Evolutionary conservation across 1,284 basidiomycete genomes (phyloP), one percentile per base, ranked within the genome.

Genomic region (Somion occarium): DNA sequence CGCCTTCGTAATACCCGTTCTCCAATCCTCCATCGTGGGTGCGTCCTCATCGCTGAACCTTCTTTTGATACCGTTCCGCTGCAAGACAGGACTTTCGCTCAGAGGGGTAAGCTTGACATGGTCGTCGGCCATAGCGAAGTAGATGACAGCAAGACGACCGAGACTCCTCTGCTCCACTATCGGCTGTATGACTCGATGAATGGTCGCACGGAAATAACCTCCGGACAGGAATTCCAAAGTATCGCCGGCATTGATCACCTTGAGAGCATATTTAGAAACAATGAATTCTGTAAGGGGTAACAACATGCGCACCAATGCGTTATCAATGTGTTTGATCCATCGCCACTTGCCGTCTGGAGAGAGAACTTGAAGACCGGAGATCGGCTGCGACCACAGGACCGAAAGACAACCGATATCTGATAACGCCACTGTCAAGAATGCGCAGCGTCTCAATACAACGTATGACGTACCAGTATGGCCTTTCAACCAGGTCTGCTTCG

Each of bases 341-440:
- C 73, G 73, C 83, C 82, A 85, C 22, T 60, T 66, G 2, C 75
- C 75, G 26, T 78, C 73, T 15, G 59, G 69, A 0, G 71, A 66
- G 7, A 78, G 62, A 46, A 83, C 80, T 50, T 85, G 83, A 22
- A 85, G 68, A 0, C 72, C 80, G 11, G 76, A 68, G 2, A 84
- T 73, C 0, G 83, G 82, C 51, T 84, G 82, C 41, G 79, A 80
- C 69, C 76, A 83, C 13, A 85, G 64, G 12, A 83, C 74, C 2
- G 77, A 80, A 49, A 85, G 65, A 13, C 72, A 75, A n/a, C 77
- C 80, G 53, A 81, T 73, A 57, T 85, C 82, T 83, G 30, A n/a
- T 0, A 25, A 11, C 1, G 3, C 19, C n/a, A 23, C 13, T 19
- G 13, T 46, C 15, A 48, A 43, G 22, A 39, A n/a, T 26, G n/a